Evolutionary conservation across 495 filamentous ascomycete species (phyloP).

Genomic region (Glonium stellatum): DNA sequence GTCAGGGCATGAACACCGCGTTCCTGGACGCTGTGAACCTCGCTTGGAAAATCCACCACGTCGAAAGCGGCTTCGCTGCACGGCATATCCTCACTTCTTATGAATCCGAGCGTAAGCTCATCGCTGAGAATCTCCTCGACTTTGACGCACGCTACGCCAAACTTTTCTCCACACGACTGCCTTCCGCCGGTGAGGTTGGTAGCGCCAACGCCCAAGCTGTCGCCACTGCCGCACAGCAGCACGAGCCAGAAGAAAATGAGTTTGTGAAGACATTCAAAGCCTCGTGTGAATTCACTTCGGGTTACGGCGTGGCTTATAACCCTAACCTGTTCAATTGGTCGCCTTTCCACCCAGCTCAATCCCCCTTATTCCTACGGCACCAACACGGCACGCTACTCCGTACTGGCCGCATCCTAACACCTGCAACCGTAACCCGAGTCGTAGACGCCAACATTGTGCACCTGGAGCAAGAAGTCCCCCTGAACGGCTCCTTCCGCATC

Average conservation of each 20-base stretch:
- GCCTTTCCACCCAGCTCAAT: slow-evolving; percentile 62
- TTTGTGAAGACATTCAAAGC: slow-evolving; percentile 62
- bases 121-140: slow-evolving; percentile 66
- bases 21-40: slow-evolving; percentile 56
- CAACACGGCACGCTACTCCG: slow-evolving; percentile 52
- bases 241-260: slow-evolving; percentile 45
- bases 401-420: slow-evolving; percentile 64
- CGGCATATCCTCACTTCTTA: slow-evolving; percentile 60
- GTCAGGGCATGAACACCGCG: slow-evolving; percentile 68
- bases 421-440: slow-evolving; percentile 72
- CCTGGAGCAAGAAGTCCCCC: slow-evolving; percentile 78
- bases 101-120: slow-evolving; percentile 56
- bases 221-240: slow-evolving; percentile 4
- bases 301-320: slow-evolving; percentile 58
- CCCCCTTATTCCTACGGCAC: slow-evolving; percentile 51
- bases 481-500: slow-evolving; percentile 81
- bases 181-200: slow-evolving; percentile 51
- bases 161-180: slow-evolving; percentile 47
- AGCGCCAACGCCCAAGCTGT: slow-evolving; percentile 33
- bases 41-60: slow-evolving; percentile 65
- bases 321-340: slow-evolving; percentile 65
- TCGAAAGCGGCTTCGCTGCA: slow-evolving; percentile 47
- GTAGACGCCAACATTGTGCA: slow-evolving; percentile 80
- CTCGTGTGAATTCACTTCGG: slow-evolving; percentile 58
- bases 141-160: slow-evolving; percentile 52